These are phyloP conservation scores for Penicillium paxilli DNA, from an alignment of 495 filamentous ascomycete genomes.

Conservation along the genomic window DNA sequence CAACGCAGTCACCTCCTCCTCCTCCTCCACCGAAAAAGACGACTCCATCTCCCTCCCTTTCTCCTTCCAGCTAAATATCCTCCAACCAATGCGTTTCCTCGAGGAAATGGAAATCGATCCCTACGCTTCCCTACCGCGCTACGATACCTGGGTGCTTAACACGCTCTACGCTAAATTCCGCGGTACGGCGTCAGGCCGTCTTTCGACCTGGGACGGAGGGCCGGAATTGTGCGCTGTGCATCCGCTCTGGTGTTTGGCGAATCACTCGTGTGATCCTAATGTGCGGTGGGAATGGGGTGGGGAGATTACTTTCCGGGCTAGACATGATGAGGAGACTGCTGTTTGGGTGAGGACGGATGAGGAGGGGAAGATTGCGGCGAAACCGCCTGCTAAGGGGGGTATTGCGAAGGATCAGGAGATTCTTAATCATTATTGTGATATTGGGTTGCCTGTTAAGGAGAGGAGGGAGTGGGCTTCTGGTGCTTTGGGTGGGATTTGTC, in stretches of 20 bases:
- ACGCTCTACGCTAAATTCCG: conserved; percentile 92
- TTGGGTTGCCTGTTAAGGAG: conserved; percentile 71
- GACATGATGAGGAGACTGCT: conserved; percentile 42
- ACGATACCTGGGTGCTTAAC: conserved; percentile 93
- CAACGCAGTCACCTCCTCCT: not conserved
- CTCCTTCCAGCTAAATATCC: conserved; percentile 82
- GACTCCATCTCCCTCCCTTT: conserved; percentile 65
- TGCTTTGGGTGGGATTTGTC: conserved; percentile 79
- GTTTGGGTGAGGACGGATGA: conserved; percentile 40
- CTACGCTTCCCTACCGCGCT: conserved; percentile 60
- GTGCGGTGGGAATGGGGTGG: conserved; percentile 93
- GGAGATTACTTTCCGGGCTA: conserved; percentile 66
- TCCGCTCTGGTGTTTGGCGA: conserved; percentile 76
- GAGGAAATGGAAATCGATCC: conserved; percentile 90
- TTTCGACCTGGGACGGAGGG: conserved; percentile 67
- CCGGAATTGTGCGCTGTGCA: conserved; percentile 81
- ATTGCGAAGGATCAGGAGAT: conserved; percentile 81
- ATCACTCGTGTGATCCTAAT: conserved; percentile 93
- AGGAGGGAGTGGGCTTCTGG: conserved; percentile 87
- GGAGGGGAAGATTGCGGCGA: conserved; percentile 20
- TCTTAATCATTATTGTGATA: conserved; percentile 92
- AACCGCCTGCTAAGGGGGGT: conserved; percentile 37
- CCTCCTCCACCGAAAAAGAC: conserved; percentile 1
- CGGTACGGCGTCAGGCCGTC: conserved; percentile 82
- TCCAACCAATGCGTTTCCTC: conserved; percentile 78